Evolutionary conservation across 805 yeast genomes (phyloP).

Genomic region (Cyberlindnera japonica): DNA sequence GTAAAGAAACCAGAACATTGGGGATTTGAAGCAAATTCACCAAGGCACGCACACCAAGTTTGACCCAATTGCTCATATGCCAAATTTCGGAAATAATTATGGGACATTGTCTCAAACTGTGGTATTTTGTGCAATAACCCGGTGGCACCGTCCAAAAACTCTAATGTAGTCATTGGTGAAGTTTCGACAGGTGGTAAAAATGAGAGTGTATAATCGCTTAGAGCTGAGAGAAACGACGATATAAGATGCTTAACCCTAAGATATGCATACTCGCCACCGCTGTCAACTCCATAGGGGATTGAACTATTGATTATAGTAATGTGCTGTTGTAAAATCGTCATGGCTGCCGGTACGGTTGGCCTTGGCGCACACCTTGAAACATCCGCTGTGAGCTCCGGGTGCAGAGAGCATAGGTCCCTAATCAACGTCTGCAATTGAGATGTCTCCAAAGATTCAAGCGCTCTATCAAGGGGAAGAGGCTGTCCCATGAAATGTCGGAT

Average conservation of each 20-base stretch:
- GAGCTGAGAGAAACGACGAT: conserved; percentile 63
- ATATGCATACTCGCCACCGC: conserved; percentile 70
- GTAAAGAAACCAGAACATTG: conserved; percentile 25
- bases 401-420: conserved; percentile 46
- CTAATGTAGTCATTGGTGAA: conserved; percentile 48
- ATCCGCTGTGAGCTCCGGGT: conserved; percentile 59
- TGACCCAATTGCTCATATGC: conserved; percentile 61
- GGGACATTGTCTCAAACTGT: conserved; percentile 47
- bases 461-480: conserved; percentile 56
- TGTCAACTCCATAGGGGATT: conserved; percentile 75
- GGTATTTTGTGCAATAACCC: conserved; percentile 61
- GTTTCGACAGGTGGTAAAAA: conserved; percentile 69
- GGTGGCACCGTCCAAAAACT: conserved; percentile 61
- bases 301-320: conserved; percentile 38
- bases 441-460: conserved; percentile 66
- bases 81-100: conserved; percentile 39
- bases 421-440: conserved; percentile 50
- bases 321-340: conserved; percentile 44
- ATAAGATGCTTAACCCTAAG: conserved; percentile 65
- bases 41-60: conserved; percentile 51
- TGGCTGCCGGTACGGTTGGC: conserved; percentile 50
- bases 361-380: conserved; percentile 51
- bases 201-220: conserved; percentile 70
- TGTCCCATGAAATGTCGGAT: conserved; percentile 43
- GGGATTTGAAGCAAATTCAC: conserved; percentile 26